Evolutionary conservation across 108 stramenopile genomes (phyloP), one percentile per base, ranked within the genome.

Genomic region (Fragilariopsis cylindrus): DNA sequence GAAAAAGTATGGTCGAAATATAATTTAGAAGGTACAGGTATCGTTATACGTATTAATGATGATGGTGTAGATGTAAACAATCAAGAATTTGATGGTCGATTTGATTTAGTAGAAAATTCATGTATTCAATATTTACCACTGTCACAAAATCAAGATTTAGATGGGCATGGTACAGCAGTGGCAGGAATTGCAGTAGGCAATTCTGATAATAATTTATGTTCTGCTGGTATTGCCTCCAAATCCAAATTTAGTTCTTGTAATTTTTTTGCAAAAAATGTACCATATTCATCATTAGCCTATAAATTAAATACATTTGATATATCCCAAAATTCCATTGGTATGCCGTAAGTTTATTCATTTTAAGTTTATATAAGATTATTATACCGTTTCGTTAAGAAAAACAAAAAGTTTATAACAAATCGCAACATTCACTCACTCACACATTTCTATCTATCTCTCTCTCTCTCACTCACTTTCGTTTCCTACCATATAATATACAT

Each of bases 31-130:
- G 82, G 82, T 5, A 69, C 52, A 4, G 82, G 82, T 9, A 50
- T 83, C 4, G 43, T 50, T 0, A 65, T 83, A 8, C 69, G 82
- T 39, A 56, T 83, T 74, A 83, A 83, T 72, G 82, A 83, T 71
- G 55, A 74, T 64, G 82, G 82, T 3, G 73, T 78, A 1, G 77
- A 83, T 15, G 50, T 60, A 0, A 3, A 0, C 1, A 77, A 83
- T 71, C 54, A 64, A 30, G 82, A 83, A 62, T 78, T 83, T 56
- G 45, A 54, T 7, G 77, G 66, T 0, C 72, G 77, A 3, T 78
- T 78, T 57, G 77, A 82, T 5, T 39, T 60, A 44, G 21, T 47
- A 8, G 64, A 63, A 7, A 63, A 41, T 18, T 83, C 82, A 7
- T 83, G 82, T 72, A 56, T 39, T 5, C 0, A 40, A 1, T 78